Evolutionary conservation across 139 green algal species (phyloP).

Genomic region (Chlamydomonas applanata): DNA sequence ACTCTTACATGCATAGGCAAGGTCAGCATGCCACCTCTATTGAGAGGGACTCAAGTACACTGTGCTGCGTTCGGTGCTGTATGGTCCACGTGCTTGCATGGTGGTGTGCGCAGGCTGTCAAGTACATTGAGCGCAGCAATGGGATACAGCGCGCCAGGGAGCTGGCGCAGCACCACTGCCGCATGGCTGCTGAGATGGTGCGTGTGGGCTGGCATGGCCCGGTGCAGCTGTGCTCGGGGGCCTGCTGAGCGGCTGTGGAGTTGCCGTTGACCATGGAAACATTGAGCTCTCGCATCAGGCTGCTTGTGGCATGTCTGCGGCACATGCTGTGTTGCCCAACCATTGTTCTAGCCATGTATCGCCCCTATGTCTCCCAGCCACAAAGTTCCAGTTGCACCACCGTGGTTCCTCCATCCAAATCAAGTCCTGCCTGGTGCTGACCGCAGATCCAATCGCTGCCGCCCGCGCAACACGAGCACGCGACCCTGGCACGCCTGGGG

Average conservation of each 20-base stretch:
- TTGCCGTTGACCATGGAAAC: neutral
- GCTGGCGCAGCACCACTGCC: slow-evolving; percentile 72
- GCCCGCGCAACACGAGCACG: slow-evolving; percentile 43
- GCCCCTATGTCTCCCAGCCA: neutral
- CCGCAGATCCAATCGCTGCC: slow-evolving; percentile 56
- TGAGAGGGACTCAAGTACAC: too few species aligned
- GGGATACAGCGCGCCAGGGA: slow-evolving; percentile 69
- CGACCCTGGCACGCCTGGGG: slow-evolving; percentile 43
- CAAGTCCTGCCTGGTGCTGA: neutral
- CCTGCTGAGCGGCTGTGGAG: neutral
- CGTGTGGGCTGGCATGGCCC: neutral
- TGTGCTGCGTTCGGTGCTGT: too few species aligned
- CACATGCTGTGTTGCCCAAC: too few species aligned
- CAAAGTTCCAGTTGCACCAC: neutral
- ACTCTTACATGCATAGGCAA: too few species aligned
- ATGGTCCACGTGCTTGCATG: too few species aligned
- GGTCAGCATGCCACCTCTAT: too few species aligned
- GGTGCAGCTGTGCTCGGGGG: neutral
- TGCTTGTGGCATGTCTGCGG: neutral
- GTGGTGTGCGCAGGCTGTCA: slow-evolving; percentile 42
- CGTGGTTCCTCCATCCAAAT: too few species aligned
- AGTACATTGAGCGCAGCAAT: slow-evolving; percentile 54
- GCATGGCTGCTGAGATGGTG: slow-evolving; percentile 55
- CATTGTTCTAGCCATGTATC: too few species aligned
- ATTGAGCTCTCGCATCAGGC: neutral